Evolutionary conservation across 352 stramenopile genomes (phyloP).

Genomic region (Peronosclerospora sorghi): DNA sequence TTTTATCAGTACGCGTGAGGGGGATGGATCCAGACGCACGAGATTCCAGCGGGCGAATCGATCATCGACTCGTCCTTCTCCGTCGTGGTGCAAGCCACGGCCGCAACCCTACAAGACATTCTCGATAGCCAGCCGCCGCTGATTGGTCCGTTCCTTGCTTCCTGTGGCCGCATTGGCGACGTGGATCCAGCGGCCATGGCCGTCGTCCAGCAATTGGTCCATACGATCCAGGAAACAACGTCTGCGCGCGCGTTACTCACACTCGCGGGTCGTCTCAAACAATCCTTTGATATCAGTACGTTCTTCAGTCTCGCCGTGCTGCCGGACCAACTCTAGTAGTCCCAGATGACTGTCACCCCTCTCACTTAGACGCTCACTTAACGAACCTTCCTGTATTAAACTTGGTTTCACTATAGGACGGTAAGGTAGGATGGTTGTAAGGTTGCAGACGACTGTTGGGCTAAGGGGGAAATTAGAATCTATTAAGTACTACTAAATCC

Average conservation of each 20-base stretch:
- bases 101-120: slow-evolving; percentile 40
- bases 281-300: slow-evolving; percentile 29
- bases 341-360: too few relatives aligned
- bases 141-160: slow-evolving; percentile 43
- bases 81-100: slow-evolving; percentile 35
- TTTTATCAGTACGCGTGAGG: slow-evolving; percentile 73
- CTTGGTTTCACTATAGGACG: too few relatives aligned
- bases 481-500: too few relatives aligned
- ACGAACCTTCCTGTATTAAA: too few relatives aligned
- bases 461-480: too few relatives aligned
- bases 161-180: slow-evolving; percentile 31
- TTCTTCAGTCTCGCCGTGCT: slow-evolving; percentile 42
- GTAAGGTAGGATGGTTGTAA: too few relatives aligned
- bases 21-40: slow-evolving; percentile 44
- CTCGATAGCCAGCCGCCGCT: slow-evolving; percentile 39
- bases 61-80: slow-evolving; percentile 48
- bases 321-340: too few relatives aligned
- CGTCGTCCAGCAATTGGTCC: slow-evolving; percentile 29
- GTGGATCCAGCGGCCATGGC: slow-evolving; percentile 27
- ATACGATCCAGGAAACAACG: slow-evolving; percentile 26
- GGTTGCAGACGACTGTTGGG: too few relatives aligned
- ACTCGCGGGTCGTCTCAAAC: slow-evolving; percentile 30
- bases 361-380: too few relatives aligned
- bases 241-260: slow-evolving; percentile 30
- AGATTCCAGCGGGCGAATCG: slow-evolving; percentile 35